phyloP scores from a whole-genome alignment of 2,329 filamentous ascomycete species.

The Didymosphaeria variabile region DNA sequence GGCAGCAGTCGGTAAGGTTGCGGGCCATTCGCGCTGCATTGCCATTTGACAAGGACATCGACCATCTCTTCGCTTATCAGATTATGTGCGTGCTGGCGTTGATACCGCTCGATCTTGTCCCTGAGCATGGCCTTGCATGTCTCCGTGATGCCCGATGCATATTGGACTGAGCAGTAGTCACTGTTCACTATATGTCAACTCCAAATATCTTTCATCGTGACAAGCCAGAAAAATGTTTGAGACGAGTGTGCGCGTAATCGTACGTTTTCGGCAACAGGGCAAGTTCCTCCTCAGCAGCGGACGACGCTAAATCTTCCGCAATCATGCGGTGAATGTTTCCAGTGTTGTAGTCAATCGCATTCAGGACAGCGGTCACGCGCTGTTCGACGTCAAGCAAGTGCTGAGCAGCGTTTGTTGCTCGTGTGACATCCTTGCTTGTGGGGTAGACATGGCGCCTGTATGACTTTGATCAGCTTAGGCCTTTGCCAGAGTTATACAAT shows the following conservation, averaged over 20 bases:
- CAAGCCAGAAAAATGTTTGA: no score
- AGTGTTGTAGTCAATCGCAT: constrained; percentile 13
- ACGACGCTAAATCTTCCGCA: constrained; percentile 14
- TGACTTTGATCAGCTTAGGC: neutral
- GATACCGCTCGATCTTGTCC: constrained; percentile 19
- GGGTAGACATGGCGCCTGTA: constrained; percentile 15
- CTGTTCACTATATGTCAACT: neutral
- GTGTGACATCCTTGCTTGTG: neutral
- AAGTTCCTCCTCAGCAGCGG: constrained; percentile 13
- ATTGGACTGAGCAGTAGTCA: constrained; percentile 15
- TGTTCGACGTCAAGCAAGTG: constrained; percentile 5
- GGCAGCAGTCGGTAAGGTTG: neutral
- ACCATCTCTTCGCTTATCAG: constrained; percentile 9
- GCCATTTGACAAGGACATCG: constrained; percentile 20
- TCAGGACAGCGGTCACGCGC: constrained; percentile 11
- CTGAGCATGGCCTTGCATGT: constrained; percentile 20
- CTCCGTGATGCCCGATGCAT: constrained; percentile 1
- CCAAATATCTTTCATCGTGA: neutral
- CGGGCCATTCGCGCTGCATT: constrained; percentile 8
- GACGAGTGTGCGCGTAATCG: neutral
- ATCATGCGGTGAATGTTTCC: constrained; percentile 20
- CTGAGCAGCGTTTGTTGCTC: neutral
- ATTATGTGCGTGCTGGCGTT: constrained; percentile 17
- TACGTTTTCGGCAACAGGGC: constrained; percentile 21
- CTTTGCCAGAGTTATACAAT: no score